Evolutionary conservation across 805 yeast species (phyloP), one percentile per base, ranked within the genome.

Genomic region (Barnettozyma pratensis): DNA sequence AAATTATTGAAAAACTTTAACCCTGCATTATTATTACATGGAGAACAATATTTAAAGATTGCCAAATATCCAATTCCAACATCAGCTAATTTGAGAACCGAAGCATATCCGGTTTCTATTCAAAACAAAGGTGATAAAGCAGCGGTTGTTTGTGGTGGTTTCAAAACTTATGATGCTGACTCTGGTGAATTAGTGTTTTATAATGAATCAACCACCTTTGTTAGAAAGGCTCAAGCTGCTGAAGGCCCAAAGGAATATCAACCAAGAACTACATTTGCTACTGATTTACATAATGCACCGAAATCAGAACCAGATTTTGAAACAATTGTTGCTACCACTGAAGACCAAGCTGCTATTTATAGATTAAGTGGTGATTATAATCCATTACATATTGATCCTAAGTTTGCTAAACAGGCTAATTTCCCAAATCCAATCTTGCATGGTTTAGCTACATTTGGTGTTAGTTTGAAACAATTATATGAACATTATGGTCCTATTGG

Each of bases 321-420:
- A 48, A 65, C 68, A 41, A 78, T 74, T 39, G 76, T 80, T 59
- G 68, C 75, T 55, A 86, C 94, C 2, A 63, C 75, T 29, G 73
- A 67, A 39, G 87, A 90, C 65, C 89, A 83, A 66, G 97, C 97
- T 41, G 88, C 96, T 4, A 69, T 91, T 48, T 92, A 92, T 73
- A 80, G 99, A 66, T 74, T 92, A 52, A 84, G 92, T 52, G 98
- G 97, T 47, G 99, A 92, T 73, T 83, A 83, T 67, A 92, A 92
- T 68, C 99, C 99, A 51, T 77, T 92, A 59, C 99, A 91, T 72
- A 84, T 92, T 64, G 98, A 92, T 70, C 97, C 98, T 19, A 74
- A 66, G 31, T 85, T 91, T 69, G 97, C 98, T 12, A 79, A 83
- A 54, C 87, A 87, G 49, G 97, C 92, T 42, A 85, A 85, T 52